phyloP scores from a whole-genome alignment of 163 green algal genomes.

The Chlamydomonas reinhardtii region DNA sequence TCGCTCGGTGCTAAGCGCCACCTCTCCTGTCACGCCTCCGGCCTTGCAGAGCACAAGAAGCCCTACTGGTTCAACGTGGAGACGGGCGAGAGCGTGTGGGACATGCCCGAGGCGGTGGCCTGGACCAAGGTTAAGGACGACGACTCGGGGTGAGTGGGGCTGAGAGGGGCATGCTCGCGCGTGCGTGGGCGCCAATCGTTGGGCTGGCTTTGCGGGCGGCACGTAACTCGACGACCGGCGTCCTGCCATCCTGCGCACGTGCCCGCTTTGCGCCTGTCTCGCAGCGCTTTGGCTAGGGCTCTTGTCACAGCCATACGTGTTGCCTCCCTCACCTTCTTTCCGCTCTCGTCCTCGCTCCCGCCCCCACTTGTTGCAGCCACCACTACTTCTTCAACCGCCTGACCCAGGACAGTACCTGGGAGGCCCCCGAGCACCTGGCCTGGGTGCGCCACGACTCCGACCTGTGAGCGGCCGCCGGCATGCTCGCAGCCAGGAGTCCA shows the following conservation, averaged over 20 bases:
- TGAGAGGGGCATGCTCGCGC: too few relatives aligned
- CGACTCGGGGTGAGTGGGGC: constrained; percentile 21
- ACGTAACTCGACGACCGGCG: too few relatives aligned
- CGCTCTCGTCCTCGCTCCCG: too few relatives aligned
- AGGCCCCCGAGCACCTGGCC: constrained; percentile 21
- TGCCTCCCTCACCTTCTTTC: too few relatives aligned
- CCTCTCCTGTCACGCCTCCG: too few relatives aligned
- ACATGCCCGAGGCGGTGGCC: constrained; percentile 48
- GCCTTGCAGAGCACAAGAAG: constrained; percentile 1
- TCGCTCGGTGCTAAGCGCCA: too few relatives aligned
- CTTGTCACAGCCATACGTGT: too few relatives aligned
- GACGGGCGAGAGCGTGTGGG: constrained; percentile 52
- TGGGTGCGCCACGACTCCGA: constrained; percentile 53
- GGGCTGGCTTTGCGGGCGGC: too few relatives aligned
- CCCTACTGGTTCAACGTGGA: constrained; percentile 55
- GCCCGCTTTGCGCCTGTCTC: too few relatives aligned
- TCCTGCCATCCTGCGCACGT: too few relatives aligned
- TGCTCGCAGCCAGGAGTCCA: too few relatives aligned
- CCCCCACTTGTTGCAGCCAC: not conserved
- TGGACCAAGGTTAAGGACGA: constrained; percentile 43
- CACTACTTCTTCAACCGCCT: constrained; percentile 46
- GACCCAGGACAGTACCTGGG: constrained; percentile 43
- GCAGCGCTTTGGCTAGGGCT: too few relatives aligned
- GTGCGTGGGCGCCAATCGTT: not conserved
- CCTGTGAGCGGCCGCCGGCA: constrained; percentile 23